Percentiles rank a stretch among this genome's conserved stretches.
phyloP scores from a whole-genome alignment of 306 rosid species.

The Cicer chorassanicum region DNA sequence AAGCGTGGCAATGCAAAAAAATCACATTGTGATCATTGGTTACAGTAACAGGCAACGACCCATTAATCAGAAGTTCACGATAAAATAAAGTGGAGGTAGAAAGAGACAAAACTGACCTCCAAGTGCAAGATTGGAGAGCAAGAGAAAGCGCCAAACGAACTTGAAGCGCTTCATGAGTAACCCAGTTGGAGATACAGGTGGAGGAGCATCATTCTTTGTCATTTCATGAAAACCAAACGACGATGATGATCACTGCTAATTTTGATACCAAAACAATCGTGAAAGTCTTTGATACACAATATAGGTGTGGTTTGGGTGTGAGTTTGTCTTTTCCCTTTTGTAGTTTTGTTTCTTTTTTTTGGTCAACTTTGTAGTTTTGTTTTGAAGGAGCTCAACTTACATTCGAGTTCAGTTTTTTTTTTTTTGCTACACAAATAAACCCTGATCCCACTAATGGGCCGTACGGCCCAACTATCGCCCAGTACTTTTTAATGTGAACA shows the following conservation, averaged over 20 bases:
- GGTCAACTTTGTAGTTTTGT: too few relatives aligned
- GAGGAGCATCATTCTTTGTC: slow-evolving; percentile 49
- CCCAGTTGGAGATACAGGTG: slow-evolving; percentile 51
- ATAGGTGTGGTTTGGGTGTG: neutral
- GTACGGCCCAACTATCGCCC: too few relatives aligned
- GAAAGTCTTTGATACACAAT: neutral
- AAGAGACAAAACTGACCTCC: slow-evolving; percentile 60
- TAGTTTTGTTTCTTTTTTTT: neutral
- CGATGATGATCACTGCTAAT: slow-evolving; percentile 3
- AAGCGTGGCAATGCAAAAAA: neutral
- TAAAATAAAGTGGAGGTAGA: neutral
- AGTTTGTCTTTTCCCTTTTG: neutral
- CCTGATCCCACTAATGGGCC: too few relatives aligned
- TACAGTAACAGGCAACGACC: neutral
- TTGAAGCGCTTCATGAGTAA: slow-evolving; percentile 60
- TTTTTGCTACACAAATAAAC: too few relatives aligned
- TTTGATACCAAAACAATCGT: slow-evolving; percentile 18
- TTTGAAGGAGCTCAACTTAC: too few relatives aligned
- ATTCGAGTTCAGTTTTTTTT: too few relatives aligned
- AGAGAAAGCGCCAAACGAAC: slow-evolving; percentile 74
- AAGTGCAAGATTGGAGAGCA: slow-evolving; percentile 78
- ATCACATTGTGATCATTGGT: neutral
- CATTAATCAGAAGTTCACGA: neutral
- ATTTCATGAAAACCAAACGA: slow-evolving; percentile 9
- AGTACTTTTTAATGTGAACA: too few relatives aligned